phyloP scores from a whole-genome alignment of 352 stramenopile genomes.

The Blastocystis hominis region DNA sequence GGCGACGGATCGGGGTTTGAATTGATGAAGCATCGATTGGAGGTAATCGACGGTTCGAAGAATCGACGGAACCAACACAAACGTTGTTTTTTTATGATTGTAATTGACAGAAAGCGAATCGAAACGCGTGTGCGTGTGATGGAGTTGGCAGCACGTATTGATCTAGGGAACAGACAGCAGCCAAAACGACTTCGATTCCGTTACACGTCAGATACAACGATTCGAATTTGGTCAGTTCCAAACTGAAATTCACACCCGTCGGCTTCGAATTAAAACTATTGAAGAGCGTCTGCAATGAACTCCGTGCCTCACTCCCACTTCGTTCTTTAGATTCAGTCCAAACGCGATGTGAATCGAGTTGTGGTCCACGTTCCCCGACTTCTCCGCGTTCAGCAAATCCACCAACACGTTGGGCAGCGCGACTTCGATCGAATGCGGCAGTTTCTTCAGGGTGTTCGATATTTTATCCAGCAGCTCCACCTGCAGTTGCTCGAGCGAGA shows the following conservation, averaged over 20 bases:
- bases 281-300: not conserved
- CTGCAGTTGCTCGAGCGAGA: not conserved
- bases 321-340: not conserved
- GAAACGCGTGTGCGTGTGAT: not conserved
- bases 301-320: not conserved
- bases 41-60: constrained; percentile 24
- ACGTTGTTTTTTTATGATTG: not conserved
- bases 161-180: not conserved
- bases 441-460: not conserved
- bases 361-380: not conserved
- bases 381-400: constrained; percentile 38
- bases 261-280: not conserved
- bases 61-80: not conserved
- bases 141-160: not conserved
- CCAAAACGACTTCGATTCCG: not conserved
- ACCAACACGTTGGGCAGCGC: not conserved
- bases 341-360: constrained; percentile 2
- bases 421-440: not conserved
- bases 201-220: constrained; percentile 14
- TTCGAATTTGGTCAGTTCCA: not conserved
- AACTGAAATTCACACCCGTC: not conserved
- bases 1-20: not conserved
- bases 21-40: not conserved
- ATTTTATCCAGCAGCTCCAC: not conserved
- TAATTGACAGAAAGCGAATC: not conserved